Percentiles rank a stretch among this genome's conserved stretches.
phyloP scores from a whole-genome alignment of 2,329 filamentous ascomycete genomes.

The Cyphellophora attinorum region DNA sequence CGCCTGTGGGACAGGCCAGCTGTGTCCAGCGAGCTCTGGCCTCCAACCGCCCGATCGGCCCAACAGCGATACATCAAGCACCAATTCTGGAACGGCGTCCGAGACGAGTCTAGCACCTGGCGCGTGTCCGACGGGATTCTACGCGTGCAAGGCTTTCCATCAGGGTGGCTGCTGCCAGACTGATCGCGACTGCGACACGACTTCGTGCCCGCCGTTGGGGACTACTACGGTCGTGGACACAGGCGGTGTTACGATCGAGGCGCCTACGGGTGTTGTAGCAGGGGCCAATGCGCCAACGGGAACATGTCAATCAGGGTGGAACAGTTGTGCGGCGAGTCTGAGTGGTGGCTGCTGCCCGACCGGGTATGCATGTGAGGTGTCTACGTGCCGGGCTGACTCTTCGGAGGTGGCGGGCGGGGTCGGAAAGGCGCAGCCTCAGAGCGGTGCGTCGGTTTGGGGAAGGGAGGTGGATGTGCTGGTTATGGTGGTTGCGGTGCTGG shows the following conservation, averaged over 20 bases:
- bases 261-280: slow-evolving; percentile 39
- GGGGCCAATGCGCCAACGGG: slow-evolving; percentile 22
- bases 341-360: slow-evolving; percentile 44
- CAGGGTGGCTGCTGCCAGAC: slow-evolving; percentile 80
- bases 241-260: slow-evolving; percentile 61
- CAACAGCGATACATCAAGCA: not conserved
- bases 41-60: not conserved
- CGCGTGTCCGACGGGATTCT: slow-evolving; percentile 79
- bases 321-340: slow-evolving; percentile 53
- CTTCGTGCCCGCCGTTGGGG: slow-evolving; percentile 59
- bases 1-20: not conserved
- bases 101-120: slow-evolving; percentile 11
- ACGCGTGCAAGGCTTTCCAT: slow-evolving; percentile 76
- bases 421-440: slow-evolving; percentile 26
- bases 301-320: slow-evolving; percentile 73
- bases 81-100: not conserved
- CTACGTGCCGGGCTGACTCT: slow-evolving; percentile 66
- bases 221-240: slow-evolving; percentile 56
- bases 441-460: slow-evolving; percentile 15
- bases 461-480: not conserved
- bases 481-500: not conserved
- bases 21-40: not conserved
- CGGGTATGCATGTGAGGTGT: slow-evolving; percentile 63
- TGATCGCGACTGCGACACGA: slow-evolving; percentile 72
- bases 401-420: slow-evolving; percentile 39